phyloP scores from a whole-genome alignment of 495 filamentous ascomycete genomes.

The Terfezia claveryi region DNA sequence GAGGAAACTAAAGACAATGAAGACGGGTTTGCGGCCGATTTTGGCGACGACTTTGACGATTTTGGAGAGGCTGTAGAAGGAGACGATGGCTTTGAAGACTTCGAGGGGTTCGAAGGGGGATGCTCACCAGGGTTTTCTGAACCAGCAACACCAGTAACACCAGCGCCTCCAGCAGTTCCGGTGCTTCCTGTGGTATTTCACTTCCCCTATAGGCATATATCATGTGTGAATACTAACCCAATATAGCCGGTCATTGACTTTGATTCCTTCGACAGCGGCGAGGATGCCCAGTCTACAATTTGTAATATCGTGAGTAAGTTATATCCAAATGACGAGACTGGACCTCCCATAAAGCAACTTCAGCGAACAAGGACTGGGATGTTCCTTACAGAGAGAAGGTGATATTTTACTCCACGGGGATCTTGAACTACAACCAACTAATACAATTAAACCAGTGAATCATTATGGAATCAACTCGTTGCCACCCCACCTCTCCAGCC shows the following conservation, averaged over 20 bases:
- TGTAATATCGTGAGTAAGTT: conserved; percentile 34
- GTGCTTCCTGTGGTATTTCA: conserved; percentile 7
- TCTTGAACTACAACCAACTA: neutral
- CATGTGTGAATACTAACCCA: neutral
- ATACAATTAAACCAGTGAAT: conserved; percentile 25
- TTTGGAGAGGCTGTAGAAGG: conserved; percentile 24
- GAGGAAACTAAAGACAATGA: conserved; percentile 25
- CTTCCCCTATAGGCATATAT: neutral
- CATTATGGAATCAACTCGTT: conserved; percentile 89
- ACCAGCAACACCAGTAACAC: conserved; percentile 23
- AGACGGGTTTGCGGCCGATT: conserved; percentile 37
- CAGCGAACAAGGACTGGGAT: conserved; percentile 18
- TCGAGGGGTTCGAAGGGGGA: conserved; percentile 70
- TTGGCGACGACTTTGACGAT: conserved; percentile 41
- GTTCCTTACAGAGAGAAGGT: conserved; percentile 40
- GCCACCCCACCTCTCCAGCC: conserved; percentile 87
- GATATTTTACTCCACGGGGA: neutral
- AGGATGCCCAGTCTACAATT: conserved; percentile 29
- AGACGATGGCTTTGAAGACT: conserved; percentile 81
- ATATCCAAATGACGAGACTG: conserved; percentile 31
- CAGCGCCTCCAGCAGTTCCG: conserved; percentile 1
- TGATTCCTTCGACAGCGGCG: conserved; percentile 29
- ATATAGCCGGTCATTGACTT: conserved; percentile 38
- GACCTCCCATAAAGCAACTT: neutral
- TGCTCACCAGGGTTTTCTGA: conserved; percentile 23